phyloP scores from a whole-genome alignment of 805 yeast species.

The Yamadazyma phyllophila region DNA sequence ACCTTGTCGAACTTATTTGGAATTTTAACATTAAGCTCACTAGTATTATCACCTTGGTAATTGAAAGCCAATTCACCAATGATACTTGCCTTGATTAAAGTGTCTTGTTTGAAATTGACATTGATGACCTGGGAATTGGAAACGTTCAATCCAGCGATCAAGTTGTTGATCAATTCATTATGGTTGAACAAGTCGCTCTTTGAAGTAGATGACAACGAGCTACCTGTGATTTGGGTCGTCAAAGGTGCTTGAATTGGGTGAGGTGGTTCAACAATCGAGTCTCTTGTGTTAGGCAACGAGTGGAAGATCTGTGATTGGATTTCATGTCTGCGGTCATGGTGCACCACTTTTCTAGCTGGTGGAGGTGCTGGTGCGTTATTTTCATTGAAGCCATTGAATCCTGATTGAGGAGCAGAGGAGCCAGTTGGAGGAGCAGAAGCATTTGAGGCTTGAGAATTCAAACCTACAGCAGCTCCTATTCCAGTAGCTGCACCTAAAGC shows the following conservation, averaged over 20 bases:
- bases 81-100: slow-evolving; percentile 54
- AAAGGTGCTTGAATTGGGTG: slow-evolving; percentile 19
- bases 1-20: slow-evolving; percentile 51
- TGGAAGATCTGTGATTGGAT: slow-evolving; percentile 46
- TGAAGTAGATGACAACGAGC: slow-evolving; percentile 18
- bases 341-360: slow-evolving; percentile 51
- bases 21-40: slow-evolving; percentile 34
- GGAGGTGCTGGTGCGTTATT: slow-evolving; percentile 51
- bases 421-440: background rate
- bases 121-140: slow-evolving; percentile 84
- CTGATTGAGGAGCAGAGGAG: background rate
- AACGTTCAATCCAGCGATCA: slow-evolving; percentile 69
- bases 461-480: background rate
- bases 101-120: slow-evolving; percentile 72
- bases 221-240: slow-evolving; percentile 38
- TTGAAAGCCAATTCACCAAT: slow-evolving; percentile 87
- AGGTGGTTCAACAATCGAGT: slow-evolving; percentile 23
- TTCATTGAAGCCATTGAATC: background rate
- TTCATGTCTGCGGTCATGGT: slow-evolving; percentile 28
- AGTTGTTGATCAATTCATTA: slow-evolving; percentile 16
- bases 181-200: slow-evolving; percentile 22
- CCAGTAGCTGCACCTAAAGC: background rate
- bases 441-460: background rate
- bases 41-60: slow-evolving; percentile 30
- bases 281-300: slow-evolving; percentile 41